phyloP scores from a whole-genome alignment of 768 basidiomycete genomes.

The Pholiota molesta region DNA sequence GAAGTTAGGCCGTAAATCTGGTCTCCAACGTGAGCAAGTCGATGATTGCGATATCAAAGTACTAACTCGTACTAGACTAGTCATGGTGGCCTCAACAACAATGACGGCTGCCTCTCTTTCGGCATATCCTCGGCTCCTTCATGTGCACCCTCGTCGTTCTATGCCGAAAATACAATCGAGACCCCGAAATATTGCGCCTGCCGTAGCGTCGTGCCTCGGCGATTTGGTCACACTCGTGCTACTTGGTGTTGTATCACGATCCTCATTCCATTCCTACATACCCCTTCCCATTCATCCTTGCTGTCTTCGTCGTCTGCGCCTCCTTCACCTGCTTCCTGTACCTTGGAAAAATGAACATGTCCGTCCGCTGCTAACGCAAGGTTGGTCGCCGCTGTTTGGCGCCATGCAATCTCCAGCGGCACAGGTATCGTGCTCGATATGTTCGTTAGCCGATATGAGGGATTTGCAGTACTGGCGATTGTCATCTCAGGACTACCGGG shows the following conservation, averaged over 20 bases:
- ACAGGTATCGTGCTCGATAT: conserved; percentile 91
- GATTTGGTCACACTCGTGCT: conserved; percentile 90
- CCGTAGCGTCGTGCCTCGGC: conserved; percentile 90
- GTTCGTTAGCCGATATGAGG: conserved; percentile 86
- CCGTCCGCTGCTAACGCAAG: conserved; percentile 72
- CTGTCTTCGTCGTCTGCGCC: conserved; percentile 50
- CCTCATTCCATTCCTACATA: conserved; percentile 69
- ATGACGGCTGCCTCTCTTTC: conserved; percentile 84
- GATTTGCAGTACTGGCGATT: conserved; percentile 85
- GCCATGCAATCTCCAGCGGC: conserved; percentile 88
- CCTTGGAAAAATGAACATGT: conserved; percentile 69
- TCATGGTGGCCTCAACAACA: conserved; percentile 74
- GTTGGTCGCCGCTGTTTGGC: conserved; percentile 90
- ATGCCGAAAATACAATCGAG: conserved; percentile 72
- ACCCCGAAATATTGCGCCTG: conserved; percentile 98
- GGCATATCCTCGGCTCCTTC: conserved; percentile 87
- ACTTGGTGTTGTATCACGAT: conserved; percentile 74
- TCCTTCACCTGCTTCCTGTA: conserved; percentile 52
- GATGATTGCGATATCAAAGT: conserved; percentile 1
- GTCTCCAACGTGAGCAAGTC: conserved; percentile 37
- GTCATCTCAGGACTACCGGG: conserved; percentile 88
- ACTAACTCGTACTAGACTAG: conserved; percentile 49
- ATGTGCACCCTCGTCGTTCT: conserved; percentile 86
- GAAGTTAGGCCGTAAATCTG: conserved; percentile 32
- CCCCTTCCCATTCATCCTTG: conserved; percentile 65